These are phyloP conservation scores for Anthracocystis panici-leucophaei DNA, from an alignment of 1,284 basidiomycete genomes.

Conservation along the genomic window DNA sequence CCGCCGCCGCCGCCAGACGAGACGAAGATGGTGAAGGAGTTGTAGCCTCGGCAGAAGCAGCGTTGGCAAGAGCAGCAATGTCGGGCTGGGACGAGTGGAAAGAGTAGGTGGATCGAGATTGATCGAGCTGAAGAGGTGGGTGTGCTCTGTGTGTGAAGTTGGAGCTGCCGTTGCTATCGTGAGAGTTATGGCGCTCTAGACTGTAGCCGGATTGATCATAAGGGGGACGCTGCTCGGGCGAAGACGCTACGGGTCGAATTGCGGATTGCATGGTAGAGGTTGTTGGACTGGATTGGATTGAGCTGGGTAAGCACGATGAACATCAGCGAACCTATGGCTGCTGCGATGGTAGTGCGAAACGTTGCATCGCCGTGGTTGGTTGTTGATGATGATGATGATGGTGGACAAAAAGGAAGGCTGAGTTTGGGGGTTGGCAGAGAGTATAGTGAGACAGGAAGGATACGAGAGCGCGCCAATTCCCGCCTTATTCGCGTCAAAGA, in stretches of 20 bases:
- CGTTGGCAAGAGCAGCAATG: constrained; percentile 2
- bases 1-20: background rate
- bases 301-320: background rate
- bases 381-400: background rate
- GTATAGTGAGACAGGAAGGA: background rate
- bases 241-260: constrained; percentile 11
- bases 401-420: background rate
- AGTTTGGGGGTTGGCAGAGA: background rate
- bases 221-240: constrained; percentile 23
- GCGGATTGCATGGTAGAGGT: constrained; percentile 26
- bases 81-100: constrained; percentile 36
- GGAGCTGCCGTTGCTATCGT: constrained; percentile 44
- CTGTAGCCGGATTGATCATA: constrained; percentile 16
- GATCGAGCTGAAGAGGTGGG: constrained; percentile 3
- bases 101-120: constrained; percentile 22
- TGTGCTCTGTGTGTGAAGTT: constrained; percentile 38
- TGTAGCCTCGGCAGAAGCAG: background rate
- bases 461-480: constrained; percentile 7
- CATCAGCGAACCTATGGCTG: constrained; percentile 19
- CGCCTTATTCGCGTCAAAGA: constrained; percentile 7
- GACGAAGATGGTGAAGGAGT: constrained; percentile 27
- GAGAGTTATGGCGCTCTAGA: constrained; percentile 34
- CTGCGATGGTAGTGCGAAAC: background rate
- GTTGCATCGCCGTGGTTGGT: constrained; percentile 9
- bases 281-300: too few relatives aligned